Evolutionary conservation across 1,284 basidiomycete genomes (phyloP).

Genomic region (Pseudomicrostroma phylloplanum): DNA sequence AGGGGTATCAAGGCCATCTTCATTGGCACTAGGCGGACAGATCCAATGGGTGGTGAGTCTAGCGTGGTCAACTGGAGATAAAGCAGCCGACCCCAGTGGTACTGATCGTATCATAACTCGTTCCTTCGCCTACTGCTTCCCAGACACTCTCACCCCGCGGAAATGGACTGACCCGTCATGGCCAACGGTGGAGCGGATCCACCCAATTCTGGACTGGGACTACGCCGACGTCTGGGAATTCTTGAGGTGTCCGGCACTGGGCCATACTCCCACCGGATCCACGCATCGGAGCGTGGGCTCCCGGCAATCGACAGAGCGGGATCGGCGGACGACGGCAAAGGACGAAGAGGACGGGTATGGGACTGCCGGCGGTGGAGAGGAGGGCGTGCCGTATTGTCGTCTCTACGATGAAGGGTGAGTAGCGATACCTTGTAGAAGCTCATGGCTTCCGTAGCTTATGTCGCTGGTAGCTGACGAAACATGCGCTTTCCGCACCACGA

Average conservation of each 20-base stretch:
- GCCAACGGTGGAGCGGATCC: constrained; percentile 83
- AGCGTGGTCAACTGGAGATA: neutral
- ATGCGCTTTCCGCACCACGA: neutral
- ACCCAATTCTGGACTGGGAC: constrained; percentile 92
- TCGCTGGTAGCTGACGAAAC: neutral
- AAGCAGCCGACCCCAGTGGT: neutral
- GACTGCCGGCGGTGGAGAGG: constrained; percentile 18
- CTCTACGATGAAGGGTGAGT: constrained; percentile 85
- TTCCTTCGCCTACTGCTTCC: neutral
- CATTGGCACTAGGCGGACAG: constrained; percentile 76
- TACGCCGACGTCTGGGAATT: constrained; percentile 87
- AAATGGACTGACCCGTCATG: constrained; percentile 58
- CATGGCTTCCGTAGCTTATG: neutral
- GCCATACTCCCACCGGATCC: neutral
- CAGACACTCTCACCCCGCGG: constrained; percentile 16
- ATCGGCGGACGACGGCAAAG: constrained; percentile 11
- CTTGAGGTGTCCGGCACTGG: constrained; percentile 66
- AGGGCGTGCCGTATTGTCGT: constrained; percentile 62
- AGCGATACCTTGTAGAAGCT: constrained; percentile 1
- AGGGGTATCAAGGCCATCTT: constrained; percentile 66
- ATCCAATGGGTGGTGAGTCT: constrained; percentile 82
- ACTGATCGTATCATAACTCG: neutral
- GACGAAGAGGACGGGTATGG: neutral
- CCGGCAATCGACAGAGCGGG: neutral
- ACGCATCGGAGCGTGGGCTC: neutral